Evolutionary conservation across 2,329 filamentous ascomycete genomes (phyloP).

Genomic region (Cordyceps pruinosa): DNA sequence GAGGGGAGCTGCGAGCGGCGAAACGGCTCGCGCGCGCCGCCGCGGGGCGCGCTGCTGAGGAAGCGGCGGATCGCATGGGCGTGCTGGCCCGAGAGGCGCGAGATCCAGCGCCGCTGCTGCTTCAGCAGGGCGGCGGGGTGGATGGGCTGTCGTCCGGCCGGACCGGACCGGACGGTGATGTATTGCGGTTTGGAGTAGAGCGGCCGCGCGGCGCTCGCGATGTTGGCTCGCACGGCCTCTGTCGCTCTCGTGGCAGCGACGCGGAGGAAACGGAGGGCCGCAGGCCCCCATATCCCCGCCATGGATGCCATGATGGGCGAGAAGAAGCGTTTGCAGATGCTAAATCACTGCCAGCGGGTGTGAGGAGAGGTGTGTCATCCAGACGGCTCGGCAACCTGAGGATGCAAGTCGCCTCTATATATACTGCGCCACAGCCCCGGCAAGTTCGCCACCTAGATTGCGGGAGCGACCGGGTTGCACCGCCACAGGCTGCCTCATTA

Average conservation of each 20-base stretch:
- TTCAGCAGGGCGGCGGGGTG: conserved; percentile 47
- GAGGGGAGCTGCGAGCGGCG: conserved; percentile 43
- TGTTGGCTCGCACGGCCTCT: conserved; percentile 43
- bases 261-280: conserved; percentile 48
- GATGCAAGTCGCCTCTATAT: conserved; percentile 14
- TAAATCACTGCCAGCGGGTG: conserved; percentile 17
- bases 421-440: conserved; percentile 13
- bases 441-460: conserved; percentile 22
- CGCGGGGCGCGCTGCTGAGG: conserved; percentile 34
- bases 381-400: conserved; percentile 7
- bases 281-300: conserved; percentile 51
- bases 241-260: conserved; percentile 45
- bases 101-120: conserved; percentile 46
- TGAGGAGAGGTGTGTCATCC: conserved; percentile 16
- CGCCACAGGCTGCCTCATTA: conserved; percentile 27
- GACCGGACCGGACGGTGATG: conserved; percentile 34
- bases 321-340: conserved; percentile 15
- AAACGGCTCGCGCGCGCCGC: conserved; percentile 23
- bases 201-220: conserved; percentile 38
- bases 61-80: conserved; percentile 44
- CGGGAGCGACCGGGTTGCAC: conserved; percentile 24
- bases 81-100: conserved; percentile 35
- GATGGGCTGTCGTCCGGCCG: conserved; percentile 41
- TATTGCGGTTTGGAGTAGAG: conserved; percentile 41
- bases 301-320: conserved; percentile 44